phyloP scores from a whole-genome alignment of 1,139 yeast species.

The Candida sp. region DNA sequence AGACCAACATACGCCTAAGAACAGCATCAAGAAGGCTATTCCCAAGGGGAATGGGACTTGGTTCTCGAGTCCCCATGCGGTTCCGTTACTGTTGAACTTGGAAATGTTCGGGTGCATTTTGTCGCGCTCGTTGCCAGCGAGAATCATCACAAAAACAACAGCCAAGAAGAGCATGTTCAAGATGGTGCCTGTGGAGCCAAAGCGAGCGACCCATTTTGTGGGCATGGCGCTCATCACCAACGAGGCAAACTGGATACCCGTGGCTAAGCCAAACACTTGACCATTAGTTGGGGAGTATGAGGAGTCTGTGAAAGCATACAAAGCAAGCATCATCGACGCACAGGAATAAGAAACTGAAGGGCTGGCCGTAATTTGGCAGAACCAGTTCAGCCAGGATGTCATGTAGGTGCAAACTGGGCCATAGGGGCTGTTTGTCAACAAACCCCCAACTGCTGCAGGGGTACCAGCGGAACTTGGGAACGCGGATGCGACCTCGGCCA shows the following conservation, averaged over 20 bases:
- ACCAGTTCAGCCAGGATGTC: slow-evolving; percentile 61
- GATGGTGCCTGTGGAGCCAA: slow-evolving; percentile 57
- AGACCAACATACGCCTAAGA: slow-evolving; percentile 74
- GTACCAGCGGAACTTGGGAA: slow-evolving; percentile 56
- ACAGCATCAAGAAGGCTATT: slow-evolving; percentile 60
- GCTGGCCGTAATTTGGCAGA: slow-evolving; percentile 46
- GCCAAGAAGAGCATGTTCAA: slow-evolving; percentile 55
- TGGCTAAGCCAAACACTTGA: slow-evolving; percentile 54
- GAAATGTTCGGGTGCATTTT: slow-evolving; percentile 29
- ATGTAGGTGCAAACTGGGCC: slow-evolving; percentile 52
- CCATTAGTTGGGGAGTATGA: slow-evolving; percentile 50
- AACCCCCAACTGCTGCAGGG: slow-evolving; percentile 20
- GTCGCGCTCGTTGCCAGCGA: slow-evolving; percentile 55
- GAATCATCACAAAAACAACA: slow-evolving; percentile 59
- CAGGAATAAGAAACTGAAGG: slow-evolving; percentile 69
- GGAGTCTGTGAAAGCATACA: slow-evolving; percentile 39
- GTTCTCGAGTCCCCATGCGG: slow-evolving; percentile 64
- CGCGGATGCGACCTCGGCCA: slow-evolving; percentile 52
- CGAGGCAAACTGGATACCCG: slow-evolving; percentile 56
- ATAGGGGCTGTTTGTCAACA: too few relatives aligned
- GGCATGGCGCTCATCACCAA: slow-evolving; percentile 53
- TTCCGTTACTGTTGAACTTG: slow-evolving; percentile 53
- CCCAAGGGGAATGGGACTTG: slow-evolving; percentile 74
- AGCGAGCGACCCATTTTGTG: slow-evolving; percentile 60
- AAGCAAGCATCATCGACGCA: slow-evolving; percentile 64